A percentile compares a stretch with the other conserved stretches of the same genome.
Evolutionary conservation across 176 grass and related monocot species (phyloP).

Genomic region (Raddia distichophylla): DNA sequence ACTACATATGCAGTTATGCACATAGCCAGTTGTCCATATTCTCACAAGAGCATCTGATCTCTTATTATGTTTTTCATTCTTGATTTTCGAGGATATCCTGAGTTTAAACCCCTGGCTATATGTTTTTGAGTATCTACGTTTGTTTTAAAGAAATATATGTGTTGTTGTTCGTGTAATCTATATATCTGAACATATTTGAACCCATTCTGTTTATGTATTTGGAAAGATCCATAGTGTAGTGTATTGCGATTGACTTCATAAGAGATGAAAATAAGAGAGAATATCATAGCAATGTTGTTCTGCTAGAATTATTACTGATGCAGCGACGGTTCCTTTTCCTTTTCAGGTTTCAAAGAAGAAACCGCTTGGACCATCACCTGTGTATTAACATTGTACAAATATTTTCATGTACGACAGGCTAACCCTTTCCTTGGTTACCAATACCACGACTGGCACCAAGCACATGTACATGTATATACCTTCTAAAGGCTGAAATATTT

Average conservation of each 20-base stretch:
- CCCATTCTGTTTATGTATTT: not conserved
- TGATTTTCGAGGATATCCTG: not conserved
- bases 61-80: not conserved
- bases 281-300: not conserved
- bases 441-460: constrained; percentile 16
- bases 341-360: constrained; percentile 50
- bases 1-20: not conserved
- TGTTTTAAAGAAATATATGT: not conserved
- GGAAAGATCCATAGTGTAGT: constrained; percentile 4
- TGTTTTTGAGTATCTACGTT: not conserved
- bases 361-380: constrained; percentile 39
- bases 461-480: constrained; percentile 45
- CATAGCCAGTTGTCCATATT: not conserved
- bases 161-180: not conserved
- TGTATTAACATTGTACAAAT: constrained; percentile 53
- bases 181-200: not conserved
- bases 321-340: not conserved
- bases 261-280: too few species aligned
- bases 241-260: not conserved
- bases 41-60: not conserved
- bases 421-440: constrained; percentile 39
- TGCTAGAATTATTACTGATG: constrained; percentile 14
- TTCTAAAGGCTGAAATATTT: constrained; percentile 15
- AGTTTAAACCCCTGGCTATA: not conserved
- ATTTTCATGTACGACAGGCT: constrained; percentile 51